Evolutionary conservation across 2,329 filamentous ascomycete genomes (phyloP).

Genomic region (Penicillium sp.): DNA sequence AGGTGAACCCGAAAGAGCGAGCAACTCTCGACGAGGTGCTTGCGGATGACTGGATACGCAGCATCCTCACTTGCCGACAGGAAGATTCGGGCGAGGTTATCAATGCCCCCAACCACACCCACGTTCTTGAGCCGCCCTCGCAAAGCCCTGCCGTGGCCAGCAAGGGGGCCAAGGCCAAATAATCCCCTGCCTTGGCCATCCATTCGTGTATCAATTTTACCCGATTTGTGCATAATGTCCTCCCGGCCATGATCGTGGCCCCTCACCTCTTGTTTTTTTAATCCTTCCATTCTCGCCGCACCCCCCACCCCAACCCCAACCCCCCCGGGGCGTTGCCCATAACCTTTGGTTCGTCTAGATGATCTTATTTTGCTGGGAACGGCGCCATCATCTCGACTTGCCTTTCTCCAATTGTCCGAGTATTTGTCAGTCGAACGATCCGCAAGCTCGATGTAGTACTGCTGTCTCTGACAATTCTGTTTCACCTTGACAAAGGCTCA

Average conservation of each 20-base stretch:
- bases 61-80: constrained; percentile 79
- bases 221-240: constrained; percentile 22
- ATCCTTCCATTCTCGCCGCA: background rate
- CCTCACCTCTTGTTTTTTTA: constrained; percentile 2
- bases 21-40: constrained; percentile 85
- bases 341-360: background rate
- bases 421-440: background rate
- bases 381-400: background rate
- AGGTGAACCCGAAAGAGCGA: constrained; percentile 78
- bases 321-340: background rate
- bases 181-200: constrained; percentile 11
- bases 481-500: background rate
- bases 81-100: constrained; percentile 72
- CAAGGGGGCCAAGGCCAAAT: constrained; percentile 36
- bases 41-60: constrained; percentile 85
- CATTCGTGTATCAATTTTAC: constrained; percentile 22
- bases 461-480: background rate
- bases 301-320: too few relatives aligned
- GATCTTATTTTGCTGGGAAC: background rate
- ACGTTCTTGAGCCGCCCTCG: constrained; percentile 73
- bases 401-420: background rate
- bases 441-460: background rate
- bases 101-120: constrained; percentile 74
- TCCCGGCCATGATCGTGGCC: background rate
- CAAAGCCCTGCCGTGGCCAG: constrained; percentile 36